These are phyloP conservation scores for Lentinus brumalis DNA, from an alignment of 768 basidiomycete species.

Conservation along the genomic window DNA sequence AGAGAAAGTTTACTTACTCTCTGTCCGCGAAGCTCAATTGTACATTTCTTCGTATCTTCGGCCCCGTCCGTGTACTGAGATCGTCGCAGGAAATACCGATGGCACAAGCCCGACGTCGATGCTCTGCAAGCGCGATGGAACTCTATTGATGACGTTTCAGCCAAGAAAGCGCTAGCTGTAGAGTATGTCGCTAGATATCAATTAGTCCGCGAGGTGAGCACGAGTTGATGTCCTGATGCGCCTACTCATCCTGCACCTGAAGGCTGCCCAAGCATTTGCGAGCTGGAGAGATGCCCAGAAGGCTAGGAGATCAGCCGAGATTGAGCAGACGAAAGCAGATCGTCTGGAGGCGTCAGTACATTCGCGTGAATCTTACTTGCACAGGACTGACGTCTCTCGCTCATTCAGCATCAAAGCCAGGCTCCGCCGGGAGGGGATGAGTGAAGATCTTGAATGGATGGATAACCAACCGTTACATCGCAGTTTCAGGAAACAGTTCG, in stretches of 20 bases:
- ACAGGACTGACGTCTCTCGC: not conserved
- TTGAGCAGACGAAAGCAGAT: not conserved
- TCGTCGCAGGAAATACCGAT: not conserved
- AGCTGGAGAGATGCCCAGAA: too few relatives aligned
- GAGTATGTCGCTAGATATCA: not conserved
- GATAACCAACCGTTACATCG: not conserved
- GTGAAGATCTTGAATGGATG: not conserved
- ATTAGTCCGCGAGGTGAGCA: not conserved
- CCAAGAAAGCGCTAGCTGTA: not conserved
- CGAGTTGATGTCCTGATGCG: not conserved
- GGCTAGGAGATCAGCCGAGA: too few relatives aligned
- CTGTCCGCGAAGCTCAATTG: not conserved
- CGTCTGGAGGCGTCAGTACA: not conserved
- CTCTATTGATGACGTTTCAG: not conserved
- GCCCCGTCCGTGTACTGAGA: not conserved
- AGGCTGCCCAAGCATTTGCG: too few relatives aligned
- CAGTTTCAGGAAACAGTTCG: not conserved
- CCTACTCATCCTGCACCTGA: too few relatives aligned
- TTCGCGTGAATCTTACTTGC: not conserved
- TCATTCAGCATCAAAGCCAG: not conserved
- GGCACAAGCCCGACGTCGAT: not conserved
- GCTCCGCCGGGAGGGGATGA: not conserved
- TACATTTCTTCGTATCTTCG: not conserved
- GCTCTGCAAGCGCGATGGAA: not conserved
- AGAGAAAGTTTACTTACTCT: too few relatives aligned